These are phyloP conservation scores for Ganoderma sp. DNA, from an alignment of 1,284 basidiomycete genomes.

Conservation along the genomic window DNA sequence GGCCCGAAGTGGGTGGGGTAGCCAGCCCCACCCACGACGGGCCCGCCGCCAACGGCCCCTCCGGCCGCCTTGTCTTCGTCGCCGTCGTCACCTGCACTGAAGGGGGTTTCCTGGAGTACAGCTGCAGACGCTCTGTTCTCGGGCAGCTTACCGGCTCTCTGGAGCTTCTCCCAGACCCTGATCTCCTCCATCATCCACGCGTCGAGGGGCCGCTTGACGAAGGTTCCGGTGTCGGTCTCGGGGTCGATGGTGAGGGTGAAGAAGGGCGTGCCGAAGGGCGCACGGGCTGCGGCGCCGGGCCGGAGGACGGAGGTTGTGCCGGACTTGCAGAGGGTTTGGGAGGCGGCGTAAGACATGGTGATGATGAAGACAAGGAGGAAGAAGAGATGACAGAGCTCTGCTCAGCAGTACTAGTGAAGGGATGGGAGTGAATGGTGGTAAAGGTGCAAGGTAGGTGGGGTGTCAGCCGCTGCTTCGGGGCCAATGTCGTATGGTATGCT, in stretches of 20 bases:
- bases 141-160: neutral
- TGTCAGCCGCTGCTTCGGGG: neutral
- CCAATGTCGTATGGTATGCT: neutral
- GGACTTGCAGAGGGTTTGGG: neutral
- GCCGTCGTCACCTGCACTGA: no score
- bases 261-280: neutral
- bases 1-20: neutral
- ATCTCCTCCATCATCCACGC: slow-evolving; percentile 1
- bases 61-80: no score
- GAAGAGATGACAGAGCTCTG: neutral
- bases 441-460: neutral
- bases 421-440: neutral
- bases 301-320: neutral
- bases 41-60: no score
- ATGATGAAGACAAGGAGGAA: neutral
- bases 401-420: neutral
- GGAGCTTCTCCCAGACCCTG: slow-evolving; percentile 2
- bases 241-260: neutral
- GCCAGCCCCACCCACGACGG: no score
- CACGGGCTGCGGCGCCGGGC: neutral
- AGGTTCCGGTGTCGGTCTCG: neutral
- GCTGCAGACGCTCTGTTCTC: no score
- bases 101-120: no score
- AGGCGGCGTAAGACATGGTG: neutral
- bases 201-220: neutral